Evolutionary conservation across 495 filamentous ascomycete species (phyloP).

Genomic region (Emericellopsis terricola): DNA sequence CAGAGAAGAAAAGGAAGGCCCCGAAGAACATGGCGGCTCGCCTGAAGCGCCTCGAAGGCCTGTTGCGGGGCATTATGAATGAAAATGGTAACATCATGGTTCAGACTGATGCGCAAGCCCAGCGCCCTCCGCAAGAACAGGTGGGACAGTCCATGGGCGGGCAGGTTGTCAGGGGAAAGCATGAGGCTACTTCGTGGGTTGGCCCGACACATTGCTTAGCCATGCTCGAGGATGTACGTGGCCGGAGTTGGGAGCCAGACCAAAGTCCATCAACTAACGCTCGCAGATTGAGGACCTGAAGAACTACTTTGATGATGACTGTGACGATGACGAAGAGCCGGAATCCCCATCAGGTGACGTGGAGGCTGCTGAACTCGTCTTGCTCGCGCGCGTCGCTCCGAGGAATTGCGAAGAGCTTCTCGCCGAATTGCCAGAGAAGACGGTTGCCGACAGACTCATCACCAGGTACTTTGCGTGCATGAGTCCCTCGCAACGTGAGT

Average conservation of each 20-base stretch:
- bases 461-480: constrained; percentile 31
- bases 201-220: constrained; percentile 37
- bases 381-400: constrained; percentile 9
- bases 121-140: background rate
- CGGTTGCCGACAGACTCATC: constrained; percentile 22
- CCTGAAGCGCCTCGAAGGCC: constrained; percentile 32
- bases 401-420: constrained; percentile 19
- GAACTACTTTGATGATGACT: constrained; percentile 21
- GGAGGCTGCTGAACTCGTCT: constrained; percentile 14
- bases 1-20: constrained; percentile 15
- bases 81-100: constrained; percentile 7
- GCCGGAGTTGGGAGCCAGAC: background rate
- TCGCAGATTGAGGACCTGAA: constrained; percentile 26
- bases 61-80: constrained; percentile 31
- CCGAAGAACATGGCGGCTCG: constrained; percentile 28
- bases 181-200: constrained; percentile 22
- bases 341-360: constrained; percentile 11
- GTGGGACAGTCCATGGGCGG: constrained; percentile 6
- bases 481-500: constrained; percentile 23
- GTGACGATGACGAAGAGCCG: constrained; percentile 11
- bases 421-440: constrained; percentile 17
- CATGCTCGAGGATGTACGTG: constrained; percentile 32
- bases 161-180: constrained; percentile 15
- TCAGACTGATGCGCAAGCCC: constrained; percentile 9
- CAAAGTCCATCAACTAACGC: background rate